Conservation (phyloP, 2,329 filamentous ascomycete species). For the Sclerotinia nivalis region DNA sequence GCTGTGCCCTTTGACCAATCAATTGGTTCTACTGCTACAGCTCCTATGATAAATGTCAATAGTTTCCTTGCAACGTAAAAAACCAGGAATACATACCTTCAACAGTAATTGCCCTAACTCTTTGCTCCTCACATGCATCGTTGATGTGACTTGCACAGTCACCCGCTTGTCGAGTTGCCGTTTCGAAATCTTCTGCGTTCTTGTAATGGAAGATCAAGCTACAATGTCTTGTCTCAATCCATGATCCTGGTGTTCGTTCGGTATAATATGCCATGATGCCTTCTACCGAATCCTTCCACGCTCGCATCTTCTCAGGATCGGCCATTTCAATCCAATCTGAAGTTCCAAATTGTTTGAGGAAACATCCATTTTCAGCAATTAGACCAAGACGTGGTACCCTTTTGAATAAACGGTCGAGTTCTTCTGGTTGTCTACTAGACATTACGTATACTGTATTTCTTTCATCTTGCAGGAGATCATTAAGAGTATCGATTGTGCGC, state of each 20-base stretch:
- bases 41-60: slow-evolving; percentile 45
- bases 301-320: slow-evolving; percentile 65
- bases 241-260: slow-evolving; percentile 83
- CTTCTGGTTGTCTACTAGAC: slow-evolving; percentile 84
- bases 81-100: slow-evolving; percentile 50
- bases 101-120: slow-evolving; percentile 78
- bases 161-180: slow-evolving; percentile 75
- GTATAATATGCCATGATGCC: slow-evolving; percentile 86
- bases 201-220: slow-evolving; percentile 90
- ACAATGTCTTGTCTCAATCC: slow-evolving; percentile 88
- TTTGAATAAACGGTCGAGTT: slow-evolving; percentile 83
- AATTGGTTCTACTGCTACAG: slow-evolving; percentile 79
- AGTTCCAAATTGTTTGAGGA: slow-evolving; percentile 70
- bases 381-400: slow-evolving; percentile 81
- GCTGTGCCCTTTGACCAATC: slow-evolving; percentile 89
- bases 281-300: slow-evolving; percentile 83
- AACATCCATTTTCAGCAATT: slow-evolving; percentile 94
- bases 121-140: slow-evolving; percentile 81
- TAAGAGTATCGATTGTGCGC: slow-evolving; percentile 78
- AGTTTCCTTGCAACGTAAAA: slow-evolving; percentile 6
- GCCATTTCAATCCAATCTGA: slow-evolving; percentile 77
- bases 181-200: slow-evolving; percentile 73
- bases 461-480: slow-evolving; percentile 76
- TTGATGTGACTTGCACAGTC: slow-evolving; percentile 96
- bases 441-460: slow-evolving; percentile 90